A percentile compares a stretch with the other conserved stretches of the same genome.
Conservation (phyloP, 1,284 basidiomycete species). For the Cryptococcus depauperatus region DNA sequence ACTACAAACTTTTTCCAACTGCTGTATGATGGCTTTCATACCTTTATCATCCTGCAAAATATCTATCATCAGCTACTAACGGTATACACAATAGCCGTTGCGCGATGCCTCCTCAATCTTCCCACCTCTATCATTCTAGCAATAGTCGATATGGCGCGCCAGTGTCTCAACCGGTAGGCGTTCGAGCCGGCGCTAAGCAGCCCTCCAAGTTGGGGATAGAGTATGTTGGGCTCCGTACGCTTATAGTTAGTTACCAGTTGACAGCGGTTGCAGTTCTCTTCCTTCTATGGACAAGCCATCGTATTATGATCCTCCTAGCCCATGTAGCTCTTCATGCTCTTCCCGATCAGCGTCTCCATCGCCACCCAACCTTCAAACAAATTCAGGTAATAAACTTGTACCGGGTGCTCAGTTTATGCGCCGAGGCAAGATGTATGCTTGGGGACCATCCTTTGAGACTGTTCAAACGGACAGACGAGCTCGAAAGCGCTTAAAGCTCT, state of each 20-base stretch:
- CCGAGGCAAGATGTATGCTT: slow-evolving; percentile 42
- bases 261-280: slow-evolving; percentile 14
- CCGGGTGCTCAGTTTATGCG: slow-evolving; percentile 36
- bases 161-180: neutral
- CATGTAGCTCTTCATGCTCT: slow-evolving; percentile 25
- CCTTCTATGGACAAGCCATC: slow-evolving; percentile 33
- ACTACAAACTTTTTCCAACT: slow-evolving; percentile 31
- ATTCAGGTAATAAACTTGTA: slow-evolving; percentile 41
- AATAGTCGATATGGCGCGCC: neutral
- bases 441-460: slow-evolving; percentile 42
- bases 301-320: slow-evolving; percentile 33
- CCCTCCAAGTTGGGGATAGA: slow-evolving; percentile 29
- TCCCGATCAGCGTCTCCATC: slow-evolving; percentile 17
- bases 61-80: too few relatives aligned
- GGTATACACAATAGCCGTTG: neutral
- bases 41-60: too few relatives aligned
- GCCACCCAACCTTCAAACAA: slow-evolving; percentile 21
- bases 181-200: slow-evolving; percentile 4
- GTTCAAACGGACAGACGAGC: slow-evolving; percentile 21
- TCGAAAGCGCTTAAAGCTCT: slow-evolving; percentile 32
- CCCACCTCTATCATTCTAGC: slow-evolving; percentile 5
- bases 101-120: slow-evolving; percentile 17
- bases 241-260: neutral
- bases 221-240: slow-evolving; percentile 13
- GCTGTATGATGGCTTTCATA: slow-evolving; percentile 28